Evolutionary conservation across 164 flowering plant genomes (phyloP), one percentile per base, ranked within the genome.

Genomic region (Dillenia turbinata): DNA sequence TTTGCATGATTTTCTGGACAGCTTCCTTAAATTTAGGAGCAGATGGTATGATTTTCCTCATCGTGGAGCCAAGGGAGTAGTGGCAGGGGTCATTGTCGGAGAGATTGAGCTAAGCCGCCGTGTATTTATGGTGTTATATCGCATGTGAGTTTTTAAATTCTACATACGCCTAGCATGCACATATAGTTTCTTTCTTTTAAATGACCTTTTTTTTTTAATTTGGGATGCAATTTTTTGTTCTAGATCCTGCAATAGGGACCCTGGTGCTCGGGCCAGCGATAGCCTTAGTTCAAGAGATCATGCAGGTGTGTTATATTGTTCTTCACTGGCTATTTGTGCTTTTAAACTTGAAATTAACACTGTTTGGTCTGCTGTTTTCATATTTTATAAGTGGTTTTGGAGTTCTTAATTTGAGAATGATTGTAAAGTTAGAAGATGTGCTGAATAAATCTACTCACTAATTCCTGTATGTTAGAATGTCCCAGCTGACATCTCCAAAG

Each of bases 41-140:
- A 83, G 99, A 71, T 95, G 99, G 99, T 95, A 90, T 72, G 99
- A 95, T 79, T 90, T 92, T 62, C 94, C 96, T 22, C 83, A 82
- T 67, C 97, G 77, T 67, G 92, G 96, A 63, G 79, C 77, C 62
- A 88, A 80, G 70, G 90, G 84, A 59, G 76, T 69, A 3, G 93
- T 91, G 63, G 97, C 99, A 40, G 99, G 99, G 14, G 79, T 92
- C 17, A 85, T 95, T 76, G 90, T 95, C 71, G 98, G 97, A 57
- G 99, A 95, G 77, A 52, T 71, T 50, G 97, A 88, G 60, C 66
- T 95, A 59, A 80, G 85, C 66, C 90, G 92, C 22, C 97, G 92
- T 59, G 92, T 92, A 53, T 90, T 92, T 69, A 86, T 95, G 96
- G 68, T 83, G 47, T 75, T 95, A 51, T 95, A 88, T 77, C 92